These are phyloP conservation scores for Phytophthora aleatoria DNA, from an alignment of 352 stramenopile genomes.

Conservation along the genomic window DNA sequence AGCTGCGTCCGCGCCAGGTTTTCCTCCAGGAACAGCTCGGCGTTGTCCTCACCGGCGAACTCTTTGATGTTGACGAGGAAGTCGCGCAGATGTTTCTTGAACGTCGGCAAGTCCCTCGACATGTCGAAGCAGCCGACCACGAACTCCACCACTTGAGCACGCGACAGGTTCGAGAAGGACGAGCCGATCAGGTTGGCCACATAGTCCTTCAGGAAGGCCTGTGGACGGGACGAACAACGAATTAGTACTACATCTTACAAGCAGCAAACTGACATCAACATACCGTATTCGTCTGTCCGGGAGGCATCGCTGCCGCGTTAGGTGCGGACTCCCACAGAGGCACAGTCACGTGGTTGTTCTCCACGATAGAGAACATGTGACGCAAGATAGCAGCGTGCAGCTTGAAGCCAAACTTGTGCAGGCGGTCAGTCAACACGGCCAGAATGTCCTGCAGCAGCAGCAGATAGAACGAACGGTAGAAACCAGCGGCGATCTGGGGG, in stretches of 20 bases:
- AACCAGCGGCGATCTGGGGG: constrained; percentile 94
- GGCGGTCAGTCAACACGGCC: constrained; percentile 97
- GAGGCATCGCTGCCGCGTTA: constrained; percentile 61
- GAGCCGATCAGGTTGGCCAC: constrained; percentile 96
- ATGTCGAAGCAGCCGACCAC: constrained; percentile 98
- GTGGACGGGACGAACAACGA: constrained; percentile 4
- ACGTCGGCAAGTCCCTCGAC: constrained; percentile 96
- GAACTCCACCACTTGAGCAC: constrained; percentile 95
- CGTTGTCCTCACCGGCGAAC: constrained; percentile 98
- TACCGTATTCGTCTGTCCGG: constrained; percentile 84
- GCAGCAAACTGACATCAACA: constrained; percentile 5
- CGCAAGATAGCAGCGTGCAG: constrained; percentile 97
- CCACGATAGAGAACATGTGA: constrained; percentile 98
- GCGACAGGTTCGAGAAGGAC: constrained; percentile 97
- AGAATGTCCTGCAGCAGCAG: constrained; percentile 95
- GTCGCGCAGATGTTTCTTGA: constrained; percentile 99
- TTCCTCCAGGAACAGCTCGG: constrained; percentile 97
- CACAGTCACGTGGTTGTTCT: constrained; percentile 95
- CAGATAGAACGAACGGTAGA: constrained; percentile 99
- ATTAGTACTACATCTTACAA: not conserved
- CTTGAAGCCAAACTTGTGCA: constrained; percentile 99
- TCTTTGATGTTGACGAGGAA: constrained; percentile 99
- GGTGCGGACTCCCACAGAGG: constrained; percentile 94
- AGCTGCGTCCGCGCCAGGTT: constrained; percentile 86
- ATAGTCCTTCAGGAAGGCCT: constrained; percentile 96